A percentile compares a stretch with the other conserved stretches of the same genome.
These are phyloP conservation scores for Cyclostephanos tholiformis DNA, from an alignment of 108 stramenopile species.

Conservation along the genomic window DNA sequence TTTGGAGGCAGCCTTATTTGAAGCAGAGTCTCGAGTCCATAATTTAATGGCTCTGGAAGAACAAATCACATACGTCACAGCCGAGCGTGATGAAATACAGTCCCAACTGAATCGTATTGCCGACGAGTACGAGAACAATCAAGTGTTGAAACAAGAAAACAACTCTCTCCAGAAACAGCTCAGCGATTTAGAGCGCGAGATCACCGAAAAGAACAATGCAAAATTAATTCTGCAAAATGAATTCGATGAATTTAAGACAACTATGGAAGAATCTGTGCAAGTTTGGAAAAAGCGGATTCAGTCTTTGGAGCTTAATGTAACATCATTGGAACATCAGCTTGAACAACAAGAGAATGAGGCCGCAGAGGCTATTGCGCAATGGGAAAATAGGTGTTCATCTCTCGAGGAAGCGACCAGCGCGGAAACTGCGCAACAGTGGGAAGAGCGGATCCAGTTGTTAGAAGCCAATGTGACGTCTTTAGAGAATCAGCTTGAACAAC, in stretches of 20 bases:
- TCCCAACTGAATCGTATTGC: slow-evolving; percentile 29
- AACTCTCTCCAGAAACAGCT: slow-evolving; percentile 41
- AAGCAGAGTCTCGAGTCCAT: slow-evolving; percentile 23
- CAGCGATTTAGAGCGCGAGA: slow-evolving; percentile 19
- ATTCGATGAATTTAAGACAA: slow-evolving; percentile 29
- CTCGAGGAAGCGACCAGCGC: slow-evolving; percentile 36
- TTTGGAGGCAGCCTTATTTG: slow-evolving; percentile 31
- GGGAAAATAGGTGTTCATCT: slow-evolving; percentile 55
- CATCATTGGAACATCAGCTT: slow-evolving; percentile 48
- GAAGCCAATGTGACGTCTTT: slow-evolving; percentile 47
- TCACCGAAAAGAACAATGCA: slow-evolving; percentile 35
- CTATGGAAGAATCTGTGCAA: slow-evolving; percentile 21
- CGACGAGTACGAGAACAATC: slow-evolving; percentile 40
- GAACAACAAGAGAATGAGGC: slow-evolving; percentile 64
- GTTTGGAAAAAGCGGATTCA: slow-evolving; percentile 38
- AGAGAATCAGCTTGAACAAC: slow-evolving; percentile 50
- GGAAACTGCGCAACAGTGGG: slow-evolving; percentile 37
- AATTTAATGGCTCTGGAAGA: slow-evolving; percentile 31
- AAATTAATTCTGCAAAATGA: slow-evolving; percentile 18
- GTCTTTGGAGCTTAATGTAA: slow-evolving; percentile 43
- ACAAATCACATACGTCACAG: slow-evolving; percentile 44
- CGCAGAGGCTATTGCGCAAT: slow-evolving; percentile 58
- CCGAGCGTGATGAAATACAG: slow-evolving; percentile 39
- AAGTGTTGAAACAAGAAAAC: slow-evolving; percentile 45
- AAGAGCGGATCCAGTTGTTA: slow-evolving; percentile 44